Evolutionary conservation across 306 rosid genomes (phyloP), one percentile per base, ranked within the genome.

Genomic region (Prunus dulcis): DNA sequence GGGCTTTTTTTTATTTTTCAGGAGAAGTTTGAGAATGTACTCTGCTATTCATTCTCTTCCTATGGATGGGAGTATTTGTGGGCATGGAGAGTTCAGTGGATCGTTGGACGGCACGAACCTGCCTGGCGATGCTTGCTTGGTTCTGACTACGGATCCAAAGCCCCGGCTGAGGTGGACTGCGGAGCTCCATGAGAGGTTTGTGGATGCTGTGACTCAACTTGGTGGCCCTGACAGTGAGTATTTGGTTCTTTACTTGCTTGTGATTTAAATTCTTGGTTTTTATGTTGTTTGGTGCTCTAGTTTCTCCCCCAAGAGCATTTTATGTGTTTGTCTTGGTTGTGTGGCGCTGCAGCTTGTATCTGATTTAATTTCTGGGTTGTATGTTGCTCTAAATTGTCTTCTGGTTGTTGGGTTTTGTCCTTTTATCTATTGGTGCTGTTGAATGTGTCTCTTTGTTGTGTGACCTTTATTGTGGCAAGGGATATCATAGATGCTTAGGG

Each of bases 141-240:
- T 87, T 67, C 81, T 87, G 20, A 85, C 91, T 14, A 67, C 91
- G 74, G 91, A 87, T 84, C 91, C 91, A 19, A 87, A 87, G 78
- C 91, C 91, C 28, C 81, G 91, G 45, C 83, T 87, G 30, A 81
- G 91, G 50, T 87, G 91, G 91, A 87, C 91, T n/a, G 77, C 79
- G 47, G 91, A 87, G 89, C 91, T 87, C 64, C 91, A 87, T 41
- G 91, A 87, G 76, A 79, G 91, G 81, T 87, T 87, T 60, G 84
- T 87, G 19, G 91, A 87, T 47, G 91, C 91, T 73, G 89, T 87
- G 50, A 82, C 91, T 65, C 91, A 87, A 77, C 91, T 87, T 62
- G 91, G 91, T 64, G 91, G 91, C 64, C 86, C 91, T 27, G 91
- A 87, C 70, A 87, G 91, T 87, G 64, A 78, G 91, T 87, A 49